Evolutionary conservation across 1,284 basidiomycete genomes (phyloP).

Genomic region (Meripilus lineatus): DNA sequence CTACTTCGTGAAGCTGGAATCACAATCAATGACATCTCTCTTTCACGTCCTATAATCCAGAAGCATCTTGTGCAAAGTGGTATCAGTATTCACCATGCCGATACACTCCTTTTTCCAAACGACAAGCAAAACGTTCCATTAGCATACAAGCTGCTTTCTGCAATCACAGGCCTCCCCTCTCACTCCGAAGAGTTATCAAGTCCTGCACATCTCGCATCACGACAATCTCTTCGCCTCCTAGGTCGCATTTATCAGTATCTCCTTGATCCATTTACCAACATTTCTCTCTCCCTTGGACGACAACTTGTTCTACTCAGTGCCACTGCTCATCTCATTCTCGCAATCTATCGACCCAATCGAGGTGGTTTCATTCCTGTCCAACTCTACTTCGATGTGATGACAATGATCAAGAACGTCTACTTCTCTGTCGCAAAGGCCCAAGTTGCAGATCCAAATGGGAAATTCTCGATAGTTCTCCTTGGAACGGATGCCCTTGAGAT

Average conservation of each 20-base stretch:
- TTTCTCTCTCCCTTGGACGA: conserved; percentile 28
- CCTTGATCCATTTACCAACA: conserved; percentile 28
- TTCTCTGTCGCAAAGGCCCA: conserved; percentile 35
- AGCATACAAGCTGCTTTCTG: too few species aligned
- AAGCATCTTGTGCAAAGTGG: too few species aligned
- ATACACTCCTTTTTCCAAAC: too few species aligned
- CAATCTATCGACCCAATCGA: conserved; percentile 18
- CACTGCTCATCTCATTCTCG: conserved; percentile 25
- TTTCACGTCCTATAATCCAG: too few species aligned
- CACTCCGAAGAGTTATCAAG: too few species aligned
- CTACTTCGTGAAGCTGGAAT: too few species aligned
- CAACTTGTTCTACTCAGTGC: conserved; percentile 32
- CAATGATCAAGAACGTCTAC: conserved; percentile 34
- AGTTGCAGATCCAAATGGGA: conserved; percentile 24
- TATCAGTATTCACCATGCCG: too few species aligned
- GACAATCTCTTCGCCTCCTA: conserved; percentile 11
- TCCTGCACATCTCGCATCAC: conserved; percentile 5
- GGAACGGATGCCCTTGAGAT: conserved; percentile 34
- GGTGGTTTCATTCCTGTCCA: conserved; percentile 24
- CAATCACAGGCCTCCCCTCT: too few species aligned
- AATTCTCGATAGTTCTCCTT: conserved; percentile 31
- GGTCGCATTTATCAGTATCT: conserved; percentile 20
- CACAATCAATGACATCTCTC: too few species aligned
- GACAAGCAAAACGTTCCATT: too few species aligned
- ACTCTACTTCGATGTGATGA: conserved; percentile 29